phyloP scores from a whole-genome alignment of 2,329 filamentous ascomycete species.

The Neopestalotiopsis sp. region DNA sequence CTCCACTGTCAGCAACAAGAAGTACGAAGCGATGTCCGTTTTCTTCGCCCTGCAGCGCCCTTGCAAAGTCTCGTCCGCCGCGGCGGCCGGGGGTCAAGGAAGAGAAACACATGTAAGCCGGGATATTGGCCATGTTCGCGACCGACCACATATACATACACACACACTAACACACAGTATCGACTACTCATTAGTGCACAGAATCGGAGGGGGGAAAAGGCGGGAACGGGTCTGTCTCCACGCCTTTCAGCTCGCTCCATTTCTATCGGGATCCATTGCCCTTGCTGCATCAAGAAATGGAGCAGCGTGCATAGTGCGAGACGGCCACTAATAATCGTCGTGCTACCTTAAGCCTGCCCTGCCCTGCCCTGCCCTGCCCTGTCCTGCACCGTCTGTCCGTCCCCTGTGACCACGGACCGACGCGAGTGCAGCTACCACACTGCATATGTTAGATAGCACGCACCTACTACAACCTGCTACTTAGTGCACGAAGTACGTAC shows the following conservation, averaged over 20 bases:
- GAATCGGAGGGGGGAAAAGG: background rate
- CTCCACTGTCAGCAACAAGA: slow-evolving; percentile 2
- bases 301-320: background rate
- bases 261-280: slow-evolving; percentile 14
- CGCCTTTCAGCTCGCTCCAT: slow-evolving; percentile 3
- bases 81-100: background rate
- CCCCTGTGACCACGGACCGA: slow-evolving; percentile 39
- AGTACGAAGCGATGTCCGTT: slow-evolving; percentile 28
- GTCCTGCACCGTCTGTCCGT: slow-evolving; percentile 29
- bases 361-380: background rate
- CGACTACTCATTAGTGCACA: too few species aligned
- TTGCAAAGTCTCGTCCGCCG: slow-evolving; percentile 3
- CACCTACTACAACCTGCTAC: background rate
- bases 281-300: slow-evolving; percentile 17
- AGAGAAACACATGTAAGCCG: background rate
- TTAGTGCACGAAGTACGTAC: slow-evolving; percentile 8
- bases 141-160: background rate
- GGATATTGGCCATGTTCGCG: background rate
- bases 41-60: slow-evolving; percentile 36
- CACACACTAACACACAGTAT: too few species aligned
- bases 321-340: slow-evolving; percentile 8
- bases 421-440: slow-evolving; percentile 34
- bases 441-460: slow-evolving; percentile 14
- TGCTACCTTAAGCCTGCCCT: background rate
- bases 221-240: background rate